A percentile compares a stretch with the other conserved stretches of the same genome.
Evolutionary conservation across 768 basidiomycete genomes (phyloP).

Genomic region (Podaxis sp.): DNA sequence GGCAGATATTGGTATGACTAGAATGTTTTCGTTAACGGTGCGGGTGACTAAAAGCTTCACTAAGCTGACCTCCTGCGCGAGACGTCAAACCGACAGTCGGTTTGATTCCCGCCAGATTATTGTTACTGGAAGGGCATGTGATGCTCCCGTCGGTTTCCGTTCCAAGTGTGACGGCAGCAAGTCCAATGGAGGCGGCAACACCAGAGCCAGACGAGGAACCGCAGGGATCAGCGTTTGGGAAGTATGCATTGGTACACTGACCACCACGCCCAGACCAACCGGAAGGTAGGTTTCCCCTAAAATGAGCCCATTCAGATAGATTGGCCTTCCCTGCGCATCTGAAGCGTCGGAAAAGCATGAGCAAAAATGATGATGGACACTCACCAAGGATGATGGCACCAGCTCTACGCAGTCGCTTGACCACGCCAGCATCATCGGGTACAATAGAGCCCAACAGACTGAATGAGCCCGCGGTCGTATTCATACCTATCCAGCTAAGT

Average conservation of each 20-base stretch:
- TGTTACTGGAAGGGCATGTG: conserved; percentile 48
- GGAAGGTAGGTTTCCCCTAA: conserved; percentile 42
- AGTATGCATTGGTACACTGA: conserved; percentile 51
- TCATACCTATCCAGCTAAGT: conserved; percentile 33
- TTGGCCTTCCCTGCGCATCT: conserved; percentile 48
- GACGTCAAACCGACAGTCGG: conserved; percentile 62
- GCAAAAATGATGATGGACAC: not conserved
- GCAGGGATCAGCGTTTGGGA: conserved; percentile 50
- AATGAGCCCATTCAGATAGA: conserved; percentile 54
- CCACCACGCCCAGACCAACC: conserved; percentile 64
- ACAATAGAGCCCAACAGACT: conserved; percentile 42
- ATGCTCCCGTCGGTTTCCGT: conserved; percentile 59
- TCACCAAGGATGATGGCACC: conserved; percentile 47
- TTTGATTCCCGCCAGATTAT: conserved; percentile 60
- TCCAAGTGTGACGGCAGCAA: conserved; percentile 47
- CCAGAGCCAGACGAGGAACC: conserved; percentile 64
- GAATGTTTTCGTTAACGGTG: not conserved
- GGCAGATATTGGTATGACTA: conserved; percentile 56
- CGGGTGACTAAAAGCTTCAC: not conserved
- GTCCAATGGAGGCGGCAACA: conserved; percentile 50
- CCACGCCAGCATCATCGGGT: conserved; percentile 46
- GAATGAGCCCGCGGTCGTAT: conserved; percentile 47
- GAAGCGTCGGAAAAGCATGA: not conserved
- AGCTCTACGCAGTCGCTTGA: conserved; percentile 40
- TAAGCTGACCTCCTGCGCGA: conserved; percentile 48